These are phyloP conservation scores for Tolypocladium paradoxum DNA, from an alignment of 2,329 filamentous ascomycete species.

Conservation along the genomic window DNA sequence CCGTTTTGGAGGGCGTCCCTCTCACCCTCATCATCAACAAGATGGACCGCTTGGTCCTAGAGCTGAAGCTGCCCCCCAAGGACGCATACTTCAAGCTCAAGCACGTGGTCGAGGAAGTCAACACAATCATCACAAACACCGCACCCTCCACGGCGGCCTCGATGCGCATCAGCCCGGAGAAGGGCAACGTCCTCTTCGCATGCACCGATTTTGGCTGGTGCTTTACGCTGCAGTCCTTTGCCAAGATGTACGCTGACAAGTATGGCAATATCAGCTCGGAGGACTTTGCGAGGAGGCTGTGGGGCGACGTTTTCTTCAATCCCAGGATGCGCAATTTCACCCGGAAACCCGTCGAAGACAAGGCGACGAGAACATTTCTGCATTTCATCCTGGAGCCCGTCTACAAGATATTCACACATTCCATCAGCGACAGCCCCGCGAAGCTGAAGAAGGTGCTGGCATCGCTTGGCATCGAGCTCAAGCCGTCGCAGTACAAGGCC, in stretches of 20 bases:
- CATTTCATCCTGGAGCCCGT: conserved; percentile 93
- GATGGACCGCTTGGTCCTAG: conserved; percentile 88
- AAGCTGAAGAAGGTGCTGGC: conserved; percentile 72
- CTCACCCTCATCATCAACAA: conserved; percentile 92
- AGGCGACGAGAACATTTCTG: conserved; percentile 77
- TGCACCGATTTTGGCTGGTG: conserved; percentile 94
- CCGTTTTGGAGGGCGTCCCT: conserved; percentile 79
- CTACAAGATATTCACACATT: conserved; percentile 95
- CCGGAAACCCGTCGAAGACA: conserved; percentile 71
- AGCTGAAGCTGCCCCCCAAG: conserved; percentile 84
- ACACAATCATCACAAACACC: conserved; percentile 84
- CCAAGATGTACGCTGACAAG: conserved; percentile 88
- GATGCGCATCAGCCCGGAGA: conserved; percentile 81
- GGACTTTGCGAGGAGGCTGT: conserved; percentile 77
- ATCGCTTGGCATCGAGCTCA: conserved; percentile 72
- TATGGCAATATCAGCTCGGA: conserved; percentile 72
- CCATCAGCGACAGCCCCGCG: conserved; percentile 79
- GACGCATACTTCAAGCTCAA: conserved; percentile 99
- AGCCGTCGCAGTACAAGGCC: conserved; percentile 83
- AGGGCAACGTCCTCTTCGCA: conserved; percentile 95
- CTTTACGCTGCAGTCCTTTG: conserved; percentile 88
- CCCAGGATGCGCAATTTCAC: conserved; percentile 84
- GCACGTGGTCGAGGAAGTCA: conserved; percentile 97
- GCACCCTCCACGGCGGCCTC: conserved; percentile 71
- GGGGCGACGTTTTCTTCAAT: conserved; percentile 97